Conservation (phyloP, 495 filamentous ascomycete species). For the Tuber melanosporum region DNA sequence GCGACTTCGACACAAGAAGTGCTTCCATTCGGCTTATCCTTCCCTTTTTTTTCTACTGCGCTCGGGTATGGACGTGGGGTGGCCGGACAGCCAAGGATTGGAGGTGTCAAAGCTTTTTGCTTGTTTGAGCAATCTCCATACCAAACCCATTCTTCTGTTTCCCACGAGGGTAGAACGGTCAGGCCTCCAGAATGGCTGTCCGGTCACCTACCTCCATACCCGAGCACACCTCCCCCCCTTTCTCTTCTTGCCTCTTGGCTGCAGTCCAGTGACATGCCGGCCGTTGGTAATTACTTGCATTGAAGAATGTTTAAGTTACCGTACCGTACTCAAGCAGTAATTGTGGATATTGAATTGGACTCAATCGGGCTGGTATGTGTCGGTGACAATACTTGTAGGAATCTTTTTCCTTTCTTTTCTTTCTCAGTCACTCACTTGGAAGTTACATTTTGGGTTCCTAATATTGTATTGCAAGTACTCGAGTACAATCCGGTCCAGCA, state of each 20-base stretch:
- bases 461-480: neutral
- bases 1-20: neutral
- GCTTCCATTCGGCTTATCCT: slow-evolving; percentile 1
- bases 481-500: too few relatives aligned
- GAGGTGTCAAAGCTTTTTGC: too few relatives aligned
- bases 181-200: too few relatives aligned
- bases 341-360: neutral
- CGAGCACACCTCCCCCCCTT: too few relatives aligned
- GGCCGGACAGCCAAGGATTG: too few relatives aligned
- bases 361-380: neutral
- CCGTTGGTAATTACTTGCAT: neutral
- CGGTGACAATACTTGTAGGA: neutral
- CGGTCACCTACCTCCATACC: too few relatives aligned
- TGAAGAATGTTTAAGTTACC: neutral
- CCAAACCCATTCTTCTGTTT: too few relatives aligned
- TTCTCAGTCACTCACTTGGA: neutral
- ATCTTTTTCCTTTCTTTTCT: neutral
- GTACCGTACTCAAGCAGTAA: too few relatives aligned
- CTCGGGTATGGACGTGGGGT: neutral
- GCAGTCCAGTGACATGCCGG: neutral
- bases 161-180: too few relatives aligned
- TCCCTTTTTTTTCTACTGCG: neutral
- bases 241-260: neutral
- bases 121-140: too few relatives aligned
- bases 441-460: neutral